These are phyloP conservation scores for Thielaviopsis punctulata DNA, from an alignment of 2,329 filamentous ascomycete species.

Conservation along the genomic window DNA sequence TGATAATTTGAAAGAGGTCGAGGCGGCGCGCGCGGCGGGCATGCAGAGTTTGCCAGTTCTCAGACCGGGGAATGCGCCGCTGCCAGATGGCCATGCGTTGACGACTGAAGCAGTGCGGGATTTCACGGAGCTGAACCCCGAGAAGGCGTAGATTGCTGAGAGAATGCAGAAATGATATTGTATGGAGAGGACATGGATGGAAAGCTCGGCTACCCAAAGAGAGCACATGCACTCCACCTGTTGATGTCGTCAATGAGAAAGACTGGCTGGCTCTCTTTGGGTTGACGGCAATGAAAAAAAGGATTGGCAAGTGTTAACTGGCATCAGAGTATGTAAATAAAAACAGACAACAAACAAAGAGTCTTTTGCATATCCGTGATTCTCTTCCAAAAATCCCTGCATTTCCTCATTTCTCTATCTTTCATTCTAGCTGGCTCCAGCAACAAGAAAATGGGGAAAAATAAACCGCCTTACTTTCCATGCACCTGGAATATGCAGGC, in stretches of 20 bases:
- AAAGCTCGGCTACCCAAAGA: not conserved
- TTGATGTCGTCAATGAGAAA: not conserved
- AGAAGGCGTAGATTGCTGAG: not conserved
- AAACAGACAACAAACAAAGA: no score
- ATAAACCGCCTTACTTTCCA: no score
- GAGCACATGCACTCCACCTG: not conserved
- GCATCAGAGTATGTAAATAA: no score
- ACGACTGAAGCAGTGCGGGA: constrained; percentile 20
- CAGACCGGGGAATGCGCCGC: constrained; percentile 52
- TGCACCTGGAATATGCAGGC: not conserved
- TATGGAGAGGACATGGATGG: not conserved
- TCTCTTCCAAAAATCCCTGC: no score
- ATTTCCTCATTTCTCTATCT: no score
- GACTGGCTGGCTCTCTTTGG: not conserved
- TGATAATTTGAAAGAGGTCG: constrained; percentile 57
- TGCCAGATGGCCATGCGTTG: constrained; percentile 32
- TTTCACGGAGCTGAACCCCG: constrained; percentile 15
- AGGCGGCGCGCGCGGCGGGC: constrained; percentile 43
- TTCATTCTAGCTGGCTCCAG: no score
- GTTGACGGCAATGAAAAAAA: not conserved
- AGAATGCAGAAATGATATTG: no score
- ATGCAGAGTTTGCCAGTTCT: constrained; percentile 45
- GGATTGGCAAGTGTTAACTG: no score
- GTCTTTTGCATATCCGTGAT: no score
- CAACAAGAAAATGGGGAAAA: no score